These are phyloP conservation scores for Mycotypha africana DNA, from an alignment of 371 early-diverging fungal species.

Conservation along the genomic window DNA sequence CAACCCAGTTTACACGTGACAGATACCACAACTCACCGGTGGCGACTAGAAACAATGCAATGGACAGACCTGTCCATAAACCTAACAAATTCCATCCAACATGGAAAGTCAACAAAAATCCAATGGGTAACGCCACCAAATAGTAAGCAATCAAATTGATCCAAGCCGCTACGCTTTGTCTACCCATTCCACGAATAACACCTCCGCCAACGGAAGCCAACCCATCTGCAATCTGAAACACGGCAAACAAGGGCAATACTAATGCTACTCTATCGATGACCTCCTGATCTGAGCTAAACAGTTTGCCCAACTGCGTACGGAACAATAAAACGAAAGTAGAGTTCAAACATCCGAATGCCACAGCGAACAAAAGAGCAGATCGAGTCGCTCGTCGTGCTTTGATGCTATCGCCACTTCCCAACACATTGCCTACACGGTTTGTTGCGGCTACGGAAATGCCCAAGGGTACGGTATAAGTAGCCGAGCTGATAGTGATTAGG, in stretches of 20 bases:
- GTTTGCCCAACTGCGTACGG: conserved; percentile 48
- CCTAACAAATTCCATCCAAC: conserved; percentile 54
- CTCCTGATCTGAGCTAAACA: conserved; percentile 64
- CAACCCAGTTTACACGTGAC: conserved; percentile 39
- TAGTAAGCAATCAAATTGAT: conserved; percentile 67
- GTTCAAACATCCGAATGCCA: conserved; percentile 35
- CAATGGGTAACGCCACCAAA: conserved; percentile 66
- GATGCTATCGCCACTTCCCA: conserved; percentile 46
- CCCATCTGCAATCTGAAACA: conserved; percentile 79
- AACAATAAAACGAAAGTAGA: conserved; percentile 30
- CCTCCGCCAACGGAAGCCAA: conserved; percentile 65
- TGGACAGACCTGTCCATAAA: conserved; percentile 61
- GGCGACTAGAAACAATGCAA: conserved; percentile 50
- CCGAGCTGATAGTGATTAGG: conserved; percentile 63
- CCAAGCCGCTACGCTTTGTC: conserved; percentile 65
- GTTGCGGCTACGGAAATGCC: conserved; percentile 71
- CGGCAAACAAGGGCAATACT: conserved; percentile 72
- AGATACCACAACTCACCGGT: conserved; percentile 36
- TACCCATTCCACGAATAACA: conserved; percentile 67
- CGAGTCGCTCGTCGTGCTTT: conserved; percentile 42
- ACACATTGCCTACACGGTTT: conserved; percentile 77
- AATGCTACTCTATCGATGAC: conserved; percentile 65
- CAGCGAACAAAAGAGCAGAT: conserved; percentile 42
- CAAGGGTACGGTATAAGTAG: conserved; percentile 69
- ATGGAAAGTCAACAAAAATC: conserved; percentile 56